A percentile compares a stretch with the other conserved stretches of the same genome.
phyloP scores from a whole-genome alignment of 2,329 filamentous ascomycete genomes.

The Pestalotiopsis sp. region DNA sequence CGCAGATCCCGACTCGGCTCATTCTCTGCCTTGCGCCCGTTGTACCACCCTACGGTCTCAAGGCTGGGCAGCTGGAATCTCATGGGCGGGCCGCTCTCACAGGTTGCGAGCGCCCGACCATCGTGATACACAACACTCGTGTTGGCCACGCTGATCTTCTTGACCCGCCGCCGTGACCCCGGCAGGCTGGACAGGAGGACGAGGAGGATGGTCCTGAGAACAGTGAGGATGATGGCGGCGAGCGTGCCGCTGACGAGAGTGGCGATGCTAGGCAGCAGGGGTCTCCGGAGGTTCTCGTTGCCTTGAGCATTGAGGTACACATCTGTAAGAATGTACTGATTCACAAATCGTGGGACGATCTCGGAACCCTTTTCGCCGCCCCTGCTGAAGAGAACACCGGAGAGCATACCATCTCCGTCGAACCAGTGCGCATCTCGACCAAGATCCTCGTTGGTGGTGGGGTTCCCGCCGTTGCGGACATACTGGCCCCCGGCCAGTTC shows the following conservation, averaged over 20 bases:
- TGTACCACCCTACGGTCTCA: conserved; percentile 72
- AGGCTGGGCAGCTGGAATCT: conserved; percentile 63
- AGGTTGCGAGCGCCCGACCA: conserved; percentile 68
- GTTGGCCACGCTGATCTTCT: conserved; percentile 71
- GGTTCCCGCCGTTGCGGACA: conserved; percentile 72
- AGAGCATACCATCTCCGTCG: conserved; percentile 75
- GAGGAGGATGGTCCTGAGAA: conserved; percentile 59
- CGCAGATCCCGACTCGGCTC: conserved; percentile 29
- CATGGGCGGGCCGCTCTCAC: conserved; percentile 72
- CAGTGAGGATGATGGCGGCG: conserved; percentile 48
- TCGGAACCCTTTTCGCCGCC: conserved; percentile 32
- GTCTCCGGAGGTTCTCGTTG: conserved; percentile 48
- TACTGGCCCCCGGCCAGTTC: conserved; percentile 71
- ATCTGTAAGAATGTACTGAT: conserved; percentile 70
- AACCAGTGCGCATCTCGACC: conserved; percentile 72
- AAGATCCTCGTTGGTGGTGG: conserved; percentile 61
- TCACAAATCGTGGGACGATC: conserved; percentile 65
- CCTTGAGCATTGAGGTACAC: conserved; percentile 57
- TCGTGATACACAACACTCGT: conserved; percentile 69
- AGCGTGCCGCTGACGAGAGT: conserved; percentile 64
- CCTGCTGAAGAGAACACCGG: conserved; percentile 62
- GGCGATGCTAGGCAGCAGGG: conserved; percentile 68
- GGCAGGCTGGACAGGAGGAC: conserved; percentile 60
- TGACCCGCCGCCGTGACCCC: conserved; percentile 58
- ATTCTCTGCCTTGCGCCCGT: conserved; percentile 60